Base-by-base conservation (phyloP, 106 monocot species). In the Ottelia alismoides region DNA sequence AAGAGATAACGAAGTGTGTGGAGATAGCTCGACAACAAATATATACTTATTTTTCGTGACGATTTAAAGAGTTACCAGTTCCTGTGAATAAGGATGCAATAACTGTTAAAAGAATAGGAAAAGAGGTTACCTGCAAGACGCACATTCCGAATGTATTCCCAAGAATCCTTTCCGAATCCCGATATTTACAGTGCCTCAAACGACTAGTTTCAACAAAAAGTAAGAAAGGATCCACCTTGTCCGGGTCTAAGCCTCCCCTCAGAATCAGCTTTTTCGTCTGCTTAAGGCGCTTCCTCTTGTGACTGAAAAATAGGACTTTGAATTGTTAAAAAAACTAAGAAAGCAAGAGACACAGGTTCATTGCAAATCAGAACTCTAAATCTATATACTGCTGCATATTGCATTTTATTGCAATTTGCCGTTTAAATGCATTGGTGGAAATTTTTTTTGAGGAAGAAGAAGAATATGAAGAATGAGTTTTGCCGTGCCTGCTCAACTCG, bases 101-200 rank as follows among this genome's bases (percentile, higher is more conserved):
- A n/a, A n/a, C n/a, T n/a, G n/a, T 16, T 43, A 43, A 43, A 43
- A 43, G 16, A 16, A 16, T 16, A 43, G 16, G 10, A 43, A 43
- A 43, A 16, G 40, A 43, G 6, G 3, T 25, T 65, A 83, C 98
- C 98, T 98, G 98, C 52, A 98, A 75, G 47, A 98, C 82, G 56
- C 98, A 98, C 98, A 98, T 98, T 63, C 85, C 89, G 68, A 79
- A 98, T 30, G 98, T 98, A 64, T 85, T 98, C 26, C 98, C 98
- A 59, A 96, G 82, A 68, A 98, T 57, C 70, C 85, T 79, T 61
- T 98, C 89, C 30, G 96, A 90, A 30, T 98, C 85, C 40, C 68
- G 82, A 57, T 98, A 98, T 31, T 74, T 65, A 62, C 98, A 90
- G 59, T 85, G 82, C n/a, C 74, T 85, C 59, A 98, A 74, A 54